Percentiles rank a stretch among this genome's conserved stretches.
Evolutionary conservation across 176 grass and related monocot genomes (phyloP).

Genomic region (Aegilops tauschii): DNA sequence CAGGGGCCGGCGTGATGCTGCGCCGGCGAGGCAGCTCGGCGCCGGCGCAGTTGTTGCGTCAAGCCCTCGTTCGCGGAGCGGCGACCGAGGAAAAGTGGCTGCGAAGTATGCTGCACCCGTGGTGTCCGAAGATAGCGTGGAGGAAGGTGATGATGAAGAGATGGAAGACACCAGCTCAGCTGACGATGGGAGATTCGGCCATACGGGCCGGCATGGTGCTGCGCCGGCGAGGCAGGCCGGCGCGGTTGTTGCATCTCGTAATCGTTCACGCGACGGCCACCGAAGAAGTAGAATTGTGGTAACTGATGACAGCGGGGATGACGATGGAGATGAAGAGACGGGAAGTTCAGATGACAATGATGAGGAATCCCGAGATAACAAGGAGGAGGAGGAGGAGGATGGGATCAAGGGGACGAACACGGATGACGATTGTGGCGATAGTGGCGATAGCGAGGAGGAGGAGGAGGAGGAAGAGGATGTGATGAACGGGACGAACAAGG

Average conservation of each 20-base stretch:
- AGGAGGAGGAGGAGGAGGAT: no score
- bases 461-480: no score
- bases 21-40: not conserved
- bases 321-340: no score
- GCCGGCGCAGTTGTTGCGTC: not conserved
- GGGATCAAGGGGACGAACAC: no score
- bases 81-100: not conserved
- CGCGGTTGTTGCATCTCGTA: not conserved
- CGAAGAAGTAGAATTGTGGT: not conserved
- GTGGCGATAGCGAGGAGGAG: no score
- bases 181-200: not conserved
- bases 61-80: not conserved
- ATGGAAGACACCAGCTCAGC: not conserved
- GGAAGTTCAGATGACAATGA: no score
- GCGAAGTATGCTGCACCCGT: not conserved
- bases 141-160: not conserved
- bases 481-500: no score
- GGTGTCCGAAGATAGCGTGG: not conserved
- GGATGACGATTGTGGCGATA: no score
- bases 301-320: not conserved
- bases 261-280: not conserved
- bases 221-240: not conserved
- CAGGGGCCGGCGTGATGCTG: not conserved
- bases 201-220: not conserved
- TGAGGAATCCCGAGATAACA: no score